These are phyloP conservation scores for Calonectria ilicicola DNA, from an alignment of 2,329 filamentous ascomycete species.

Conservation along the genomic window DNA sequence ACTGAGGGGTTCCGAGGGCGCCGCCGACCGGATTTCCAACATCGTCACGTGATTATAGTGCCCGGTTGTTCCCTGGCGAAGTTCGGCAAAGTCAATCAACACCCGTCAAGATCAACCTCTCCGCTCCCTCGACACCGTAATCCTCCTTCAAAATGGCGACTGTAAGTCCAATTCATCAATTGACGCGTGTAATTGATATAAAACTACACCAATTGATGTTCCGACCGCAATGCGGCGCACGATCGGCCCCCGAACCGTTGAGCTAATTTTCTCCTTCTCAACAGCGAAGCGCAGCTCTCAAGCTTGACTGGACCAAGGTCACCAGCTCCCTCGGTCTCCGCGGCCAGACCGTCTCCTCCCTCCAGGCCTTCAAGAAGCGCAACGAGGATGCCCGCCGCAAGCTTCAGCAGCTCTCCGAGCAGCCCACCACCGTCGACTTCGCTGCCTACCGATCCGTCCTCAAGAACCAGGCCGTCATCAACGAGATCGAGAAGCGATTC, in stretches of 20 bases:
- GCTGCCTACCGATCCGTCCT: slow-evolving; percentile 88
- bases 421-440: slow-evolving; percentile 91
- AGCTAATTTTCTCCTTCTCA: slow-evolving; percentile 65
- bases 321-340: slow-evolving; percentile 94
- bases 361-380: slow-evolving; percentile 99
- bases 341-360: slow-evolving; percentile 90
- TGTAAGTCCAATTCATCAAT: slow-evolving; percentile 65
- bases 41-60: slow-evolving; percentile 49
- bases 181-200: slow-evolving; percentile 36
- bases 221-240: slow-evolving; percentile 28
- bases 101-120: slow-evolving; percentile 61
- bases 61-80: slow-evolving; percentile 48
- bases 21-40: slow-evolving; percentile 25
- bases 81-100: slow-evolving; percentile 61
- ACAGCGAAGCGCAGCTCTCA: slow-evolving; percentile 97
- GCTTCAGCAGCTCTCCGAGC: slow-evolving; percentile 85
- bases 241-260: slow-evolving; percentile 47
- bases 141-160: slow-evolving; percentile 73
- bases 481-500: slow-evolving; percentile 98
- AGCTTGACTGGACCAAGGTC: slow-evolving; percentile 99
- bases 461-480: slow-evolving; percentile 95
- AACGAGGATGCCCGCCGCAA: slow-evolving; percentile 99
- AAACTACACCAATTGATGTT: slow-evolving; percentile 29
- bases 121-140: slow-evolving; percentile 59
- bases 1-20: slow-evolving; percentile 41